Evolutionary conservation across 2,329 filamentous ascomycete species (phyloP).

Genomic region (Aureobasidium sp.): DNA sequence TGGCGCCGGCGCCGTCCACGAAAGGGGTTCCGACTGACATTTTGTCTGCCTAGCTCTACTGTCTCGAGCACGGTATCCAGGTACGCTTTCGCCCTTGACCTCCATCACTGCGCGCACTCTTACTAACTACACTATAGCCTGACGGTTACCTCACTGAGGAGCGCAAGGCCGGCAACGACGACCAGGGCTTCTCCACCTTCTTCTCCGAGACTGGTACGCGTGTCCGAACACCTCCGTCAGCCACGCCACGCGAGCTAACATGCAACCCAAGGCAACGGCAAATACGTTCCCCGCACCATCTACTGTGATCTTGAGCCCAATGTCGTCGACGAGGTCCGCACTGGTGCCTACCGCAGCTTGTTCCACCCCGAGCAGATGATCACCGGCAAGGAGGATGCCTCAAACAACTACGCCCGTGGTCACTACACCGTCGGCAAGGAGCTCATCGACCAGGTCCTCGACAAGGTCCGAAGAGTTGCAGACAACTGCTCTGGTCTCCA

Average conservation of each 20-base stretch:
- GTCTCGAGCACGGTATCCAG: conserved; percentile 99
- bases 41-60: conserved; percentile 70
- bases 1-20: not conserved
- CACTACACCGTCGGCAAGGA: conserved; percentile 99
- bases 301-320: conserved; percentile 99
- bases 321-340: conserved; percentile 98
- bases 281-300: conserved; percentile 98
- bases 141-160: conserved; percentile 98
- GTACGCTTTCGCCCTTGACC: conserved; percentile 48
- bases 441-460: conserved; percentile 94
- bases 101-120: not conserved
- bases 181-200: conserved; percentile 99
- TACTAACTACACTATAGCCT: conserved; percentile 54
- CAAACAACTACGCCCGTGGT: conserved; percentile 99
- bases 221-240: conserved; percentile 89
- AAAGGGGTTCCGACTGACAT: conserved; percentile 19
- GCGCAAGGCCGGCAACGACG: conserved; percentile 85
- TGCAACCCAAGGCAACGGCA: conserved; percentile 69
- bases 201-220: conserved; percentile 96
- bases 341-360: conserved; percentile 87
- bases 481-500: conserved; percentile 98
- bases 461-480: conserved; percentile 95
- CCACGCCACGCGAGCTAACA: conserved; percentile 15
- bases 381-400: conserved; percentile 99
- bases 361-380: conserved; percentile 99